Evolutionary conservation across 169 alveolate genomes (phyloP).

Genomic region (Babesia caballi): DNA sequence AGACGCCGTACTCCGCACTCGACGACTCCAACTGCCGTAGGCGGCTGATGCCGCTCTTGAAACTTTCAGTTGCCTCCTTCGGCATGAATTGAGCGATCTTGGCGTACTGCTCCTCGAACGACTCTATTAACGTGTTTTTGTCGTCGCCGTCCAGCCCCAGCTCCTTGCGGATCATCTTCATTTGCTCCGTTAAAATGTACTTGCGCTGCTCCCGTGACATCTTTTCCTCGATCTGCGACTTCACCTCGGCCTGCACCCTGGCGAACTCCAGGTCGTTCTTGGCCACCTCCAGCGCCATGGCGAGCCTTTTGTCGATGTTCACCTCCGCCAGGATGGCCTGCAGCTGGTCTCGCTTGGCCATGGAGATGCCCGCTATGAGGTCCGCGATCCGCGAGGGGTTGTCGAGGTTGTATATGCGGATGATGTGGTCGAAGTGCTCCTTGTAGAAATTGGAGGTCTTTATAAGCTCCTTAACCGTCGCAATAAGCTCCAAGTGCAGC

Average conservation of each 20-base stretch:
- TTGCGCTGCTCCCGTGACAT: conserved; percentile 76
- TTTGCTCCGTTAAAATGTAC: conserved; percentile 74
- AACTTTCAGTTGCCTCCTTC: conserved; percentile 41
- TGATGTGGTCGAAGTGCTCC: conserved; percentile 80
- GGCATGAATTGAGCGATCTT: conserved; percentile 27
- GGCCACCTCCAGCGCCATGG: conserved; percentile 75
- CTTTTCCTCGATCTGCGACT: conserved; percentile 74
- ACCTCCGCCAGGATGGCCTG: conserved; percentile 76
- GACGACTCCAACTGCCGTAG: conserved; percentile 70
- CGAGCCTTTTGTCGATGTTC: conserved; percentile 71
- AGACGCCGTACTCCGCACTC: conserved; percentile 74
- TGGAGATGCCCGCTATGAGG: conserved; percentile 77
- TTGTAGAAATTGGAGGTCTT: conserved; percentile 77
- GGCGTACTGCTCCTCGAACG: conserved; percentile 34
- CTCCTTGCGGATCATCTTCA: conserved; percentile 77
- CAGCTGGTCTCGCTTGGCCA: conserved; percentile 76
- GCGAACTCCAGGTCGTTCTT: conserved; percentile 79
- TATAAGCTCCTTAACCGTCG: conserved; percentile 76
- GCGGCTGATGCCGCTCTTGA: conserved; percentile 39
- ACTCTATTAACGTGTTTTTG: conserved; percentile 69
- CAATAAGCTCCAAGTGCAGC: conserved; percentile 73
- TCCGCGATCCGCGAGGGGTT: conserved; percentile 79
- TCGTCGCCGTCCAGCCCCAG: conserved; percentile 81
- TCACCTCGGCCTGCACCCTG: conserved; percentile 71
- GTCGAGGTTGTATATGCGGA: conserved; percentile 75